Base-by-base conservation (phyloP, 257 asterid genomes). In the Nyctanthes arbortristis region DNA sequence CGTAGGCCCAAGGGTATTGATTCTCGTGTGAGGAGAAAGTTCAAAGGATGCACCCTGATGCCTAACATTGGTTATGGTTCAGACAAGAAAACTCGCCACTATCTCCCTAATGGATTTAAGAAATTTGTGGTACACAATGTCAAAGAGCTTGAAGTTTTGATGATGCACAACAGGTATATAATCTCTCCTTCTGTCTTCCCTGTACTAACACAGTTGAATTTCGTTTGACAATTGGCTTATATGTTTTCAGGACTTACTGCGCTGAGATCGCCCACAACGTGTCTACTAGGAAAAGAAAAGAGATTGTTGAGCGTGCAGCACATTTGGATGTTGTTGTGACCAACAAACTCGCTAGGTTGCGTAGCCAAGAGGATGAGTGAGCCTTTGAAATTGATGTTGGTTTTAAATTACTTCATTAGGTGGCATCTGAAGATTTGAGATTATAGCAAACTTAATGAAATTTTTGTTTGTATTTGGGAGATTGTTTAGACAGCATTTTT, bases 311-410 rank as follows among this genome's bases (percentile, higher is more conserved):
- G 68, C 70, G 85, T 1, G 87, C 87, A 5, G 77, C 83, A 0
- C 83, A 79, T 63, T 59, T 82, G 78, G 85, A 82, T 24, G 3
- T 82, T 12, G 84, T 56, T 10, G 87, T 79, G n/a, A 82, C 87
- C 52, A 82, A 82, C 81, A 79, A 79, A 54, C 63, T 82, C 58
- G 82, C 83, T 40, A 77, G 87, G 79, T 57, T 82, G 37, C 84
- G 87, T 40, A 79, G 84, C 80, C 84, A 79, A 71, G 84, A 82
- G 60, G 84, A 82, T 11, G 87, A 78, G 82, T 82, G 68, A 82
- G 76, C 75, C 75, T 25, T 35, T 9, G 16, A 18, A 30, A 13
- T 31, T n/a, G 61, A 34, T 37, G n/a, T 20, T 49, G 20, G 33
- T 27, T 28, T n/a, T 27, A 14, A 2, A 3, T 63, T 32, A 54